Evolutionary conservation across 768 basidiomycete species (phyloP), one percentile per base, ranked within the genome.

Genomic region (Naematelia aurantialba): DNA sequence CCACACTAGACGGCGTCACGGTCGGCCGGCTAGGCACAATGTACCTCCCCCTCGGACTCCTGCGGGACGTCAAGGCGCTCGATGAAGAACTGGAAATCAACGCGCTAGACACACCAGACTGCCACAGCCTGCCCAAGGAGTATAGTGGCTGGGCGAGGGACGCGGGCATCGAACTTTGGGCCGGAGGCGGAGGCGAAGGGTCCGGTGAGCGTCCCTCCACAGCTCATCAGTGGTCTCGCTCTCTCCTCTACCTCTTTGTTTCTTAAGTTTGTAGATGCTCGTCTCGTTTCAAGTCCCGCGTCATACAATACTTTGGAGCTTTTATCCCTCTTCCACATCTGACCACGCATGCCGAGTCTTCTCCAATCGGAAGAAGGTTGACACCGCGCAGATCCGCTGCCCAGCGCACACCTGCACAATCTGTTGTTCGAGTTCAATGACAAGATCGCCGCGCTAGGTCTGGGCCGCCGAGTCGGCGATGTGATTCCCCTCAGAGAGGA

Each of bases 31-130:
- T 75, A 3, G 75, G 74, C 12, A 72, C 65, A 21, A 52, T 75
- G 39, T 74, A 72, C 39, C 59, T 73, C 13, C 74, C 73, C 4
- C 52, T 72, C 11, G 58, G 51, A 5, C 26, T 68, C 1, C 46
- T 70, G n/a, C 46, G 56, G 51, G 34, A 39, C 34, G 34, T 39
- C 34, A 39, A 39, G 34, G 34, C 8, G 34, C 34, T 39, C 34
- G 34, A 39, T 39, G 34, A 17, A 17, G 31, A 56, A 1, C 45
- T 68, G 44, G 56, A 44, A 2, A 64, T 76, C 47, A 76, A 76
- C 48, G 56, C 70, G 26, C 39, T 76, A 48, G 74, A 75, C 55
- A 76, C 75, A 19, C 75, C 75, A 17, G 75, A 76, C 55, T 76
- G 75, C 55, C 74, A 75, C 67, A 63, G 59, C 56, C 50, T 76